Evolutionary conservation across 352 stramenopile species (phyloP).

Genomic region (Phytophthora kernoviae): DNA sequence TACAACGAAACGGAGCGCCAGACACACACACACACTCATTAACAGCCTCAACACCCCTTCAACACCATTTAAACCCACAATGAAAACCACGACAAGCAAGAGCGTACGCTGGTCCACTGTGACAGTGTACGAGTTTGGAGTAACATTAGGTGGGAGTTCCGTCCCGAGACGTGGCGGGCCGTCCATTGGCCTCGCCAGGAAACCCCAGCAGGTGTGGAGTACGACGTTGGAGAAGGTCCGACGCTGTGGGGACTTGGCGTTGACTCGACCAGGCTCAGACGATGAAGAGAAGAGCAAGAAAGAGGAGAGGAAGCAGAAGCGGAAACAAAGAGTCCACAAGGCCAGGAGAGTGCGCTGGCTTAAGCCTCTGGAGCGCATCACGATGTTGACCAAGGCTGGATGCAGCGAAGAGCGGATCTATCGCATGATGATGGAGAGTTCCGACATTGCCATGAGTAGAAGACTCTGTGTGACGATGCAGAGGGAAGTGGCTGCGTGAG

Average conservation of each 20-base stretch:
- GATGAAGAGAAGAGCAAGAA: conserved; percentile 14
- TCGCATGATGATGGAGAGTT: conserved; percentile 71
- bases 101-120: conserved; percentile 61
- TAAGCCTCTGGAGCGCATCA: conserved; percentile 62
- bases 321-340: conserved; percentile 20
- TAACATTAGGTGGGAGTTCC: conserved; percentile 54
- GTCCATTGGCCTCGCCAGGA: conserved; percentile 52
- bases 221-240: conserved; percentile 47
- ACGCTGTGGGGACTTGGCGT: conserved; percentile 23
- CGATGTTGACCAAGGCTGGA: conserved; percentile 62
- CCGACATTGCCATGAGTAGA: conserved; percentile 64
- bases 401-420: conserved; percentile 65
- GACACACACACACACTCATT: background rate
- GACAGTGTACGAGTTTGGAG: conserved; percentile 71
- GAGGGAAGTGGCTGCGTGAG: conserved; percentile 19
- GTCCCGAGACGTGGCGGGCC: conserved; percentile 54
- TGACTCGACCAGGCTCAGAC: conserved; percentile 10
- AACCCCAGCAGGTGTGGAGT: conserved; percentile 47
- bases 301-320: conserved; percentile 14
- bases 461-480: conserved; percentile 37
- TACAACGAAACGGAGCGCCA: conserved; percentile 1
- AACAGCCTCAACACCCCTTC: background rate
- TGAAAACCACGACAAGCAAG: conserved; percentile 34
- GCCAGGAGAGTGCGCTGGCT: conserved; percentile 50
- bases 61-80: no score